A percentile compares a stretch with the other conserved stretches of the same genome.
These are phyloP conservation scores for Papiliotrema terrestris DNA, from an alignment of 1,284 basidiomycete genomes.

Conservation along the genomic window DNA sequence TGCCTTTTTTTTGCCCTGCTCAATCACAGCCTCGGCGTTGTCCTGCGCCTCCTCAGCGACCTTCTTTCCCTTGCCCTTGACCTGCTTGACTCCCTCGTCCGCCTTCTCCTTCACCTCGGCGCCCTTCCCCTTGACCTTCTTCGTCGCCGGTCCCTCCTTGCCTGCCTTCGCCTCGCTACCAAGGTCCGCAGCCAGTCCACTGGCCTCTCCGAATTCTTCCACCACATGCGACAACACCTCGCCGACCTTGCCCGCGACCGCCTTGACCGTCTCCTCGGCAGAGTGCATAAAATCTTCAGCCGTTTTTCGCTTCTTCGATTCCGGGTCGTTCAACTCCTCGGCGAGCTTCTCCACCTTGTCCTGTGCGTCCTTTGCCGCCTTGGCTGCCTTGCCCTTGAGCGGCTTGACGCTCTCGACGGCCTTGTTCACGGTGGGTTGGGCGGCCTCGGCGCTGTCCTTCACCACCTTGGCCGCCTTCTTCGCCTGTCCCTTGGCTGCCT, in stretches of 20 bases:
- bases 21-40: not conserved
- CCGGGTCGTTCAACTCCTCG: slow-evolving; percentile 18
- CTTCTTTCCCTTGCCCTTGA: slow-evolving; percentile 5
- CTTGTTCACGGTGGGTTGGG: slow-evolving; percentile 22
- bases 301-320: slow-evolving; percentile 41
- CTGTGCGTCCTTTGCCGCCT: slow-evolving; percentile 17
- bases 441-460: slow-evolving; percentile 13
- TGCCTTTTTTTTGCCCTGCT: slow-evolving; percentile 5
- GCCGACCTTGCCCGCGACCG: slow-evolving; percentile 18
- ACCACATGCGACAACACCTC: slow-evolving; percentile 10
- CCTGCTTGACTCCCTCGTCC: too few relatives aligned
- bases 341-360: slow-evolving; percentile 9
- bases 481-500: slow-evolving; percentile 14
- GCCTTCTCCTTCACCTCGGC: slow-evolving; percentile 13
- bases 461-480: slow-evolving; percentile 19
- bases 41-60: slow-evolving; percentile 1
- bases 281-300: slow-evolving; percentile 39
- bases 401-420: slow-evolving; percentile 20
- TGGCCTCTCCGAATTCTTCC: slow-evolving; percentile 12
- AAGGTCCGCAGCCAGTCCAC: slow-evolving; percentile 14
- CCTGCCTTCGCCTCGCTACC: slow-evolving; percentile 17
- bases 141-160: slow-evolving; percentile 8
- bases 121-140: slow-evolving; percentile 9
- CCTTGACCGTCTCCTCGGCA: slow-evolving; percentile 30
- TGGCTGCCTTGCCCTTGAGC: slow-evolving; percentile 16